Evolutionary conservation across 1,139 yeast species (phyloP), one percentile per base, ranked within the genome.

Genomic region (Nakaseomyces bracarensis): DNA sequence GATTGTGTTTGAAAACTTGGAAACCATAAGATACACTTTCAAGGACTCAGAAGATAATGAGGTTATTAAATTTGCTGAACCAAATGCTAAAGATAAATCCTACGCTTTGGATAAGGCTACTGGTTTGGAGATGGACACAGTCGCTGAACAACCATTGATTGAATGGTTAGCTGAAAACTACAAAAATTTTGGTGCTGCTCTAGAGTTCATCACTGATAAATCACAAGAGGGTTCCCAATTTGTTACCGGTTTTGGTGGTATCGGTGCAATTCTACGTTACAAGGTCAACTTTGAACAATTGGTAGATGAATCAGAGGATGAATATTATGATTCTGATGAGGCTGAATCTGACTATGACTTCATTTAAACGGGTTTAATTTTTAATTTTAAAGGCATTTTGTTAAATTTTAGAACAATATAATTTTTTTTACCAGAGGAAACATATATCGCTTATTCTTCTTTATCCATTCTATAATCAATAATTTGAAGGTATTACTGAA

Each of bases 81-180:
- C 91, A 40, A 74, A 69, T 34, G 36, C 38, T 9, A 77, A 80
- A 37, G 91, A 82, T 63, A 84, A 84, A 63, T 72, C 83, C 19
- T 84, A 82, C 68, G 72, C 82, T 57, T 58, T 79, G 45, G 96
- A 89, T 68, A 85, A 82, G 65, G 76, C 75, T 46, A 82, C 95
- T 25, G 97, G 96, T 42, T 72, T 77, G 39, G 96, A 89, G 63
- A 82, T 89, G 80, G 97, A 89, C 64, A 70, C 82, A 44, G 74
- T 82, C 33, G 78, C 78, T 49, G 96, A 89, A 64, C 82, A 79
- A 66, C 75, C 85, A 36, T 74, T 91, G 60, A 75, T 91, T 54
- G 98, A 91, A 68, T 91, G 98, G 98, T 74, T 91, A 51, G 97
- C 98, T 38, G 98, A 89, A 69, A 85, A 86, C 67, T 91, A 91